phyloP scores from a whole-genome alignment of 2,329 filamentous ascomycete genomes.

The Penicillium sp. region DNA sequence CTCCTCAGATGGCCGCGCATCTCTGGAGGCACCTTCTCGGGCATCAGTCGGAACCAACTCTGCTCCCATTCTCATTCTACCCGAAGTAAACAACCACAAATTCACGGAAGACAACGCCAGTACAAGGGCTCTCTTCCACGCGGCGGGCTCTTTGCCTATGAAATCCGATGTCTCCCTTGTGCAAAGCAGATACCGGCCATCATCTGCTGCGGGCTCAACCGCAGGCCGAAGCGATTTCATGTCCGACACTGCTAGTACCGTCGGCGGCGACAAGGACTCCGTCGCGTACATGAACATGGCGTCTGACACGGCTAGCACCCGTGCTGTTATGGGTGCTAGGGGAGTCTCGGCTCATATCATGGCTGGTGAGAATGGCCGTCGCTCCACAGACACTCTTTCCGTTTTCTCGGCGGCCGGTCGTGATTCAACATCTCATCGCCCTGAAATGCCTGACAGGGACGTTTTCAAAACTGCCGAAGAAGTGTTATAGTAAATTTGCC shows the following conservation, averaged over 20 bases:
- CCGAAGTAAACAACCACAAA: constrained; percentile 30
- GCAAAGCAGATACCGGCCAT: constrained; percentile 19
- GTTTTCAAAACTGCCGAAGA: constrained; percentile 33
- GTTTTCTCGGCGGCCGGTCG: constrained; percentile 7
- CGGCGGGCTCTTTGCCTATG: constrained; percentile 26
- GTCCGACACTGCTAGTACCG: constrained; percentile 29
- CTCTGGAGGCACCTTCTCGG: constrained; percentile 13
- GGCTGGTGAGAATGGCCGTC: constrained; percentile 18
- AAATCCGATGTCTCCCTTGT: constrained; percentile 24
- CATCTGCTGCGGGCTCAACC: constrained; percentile 28
- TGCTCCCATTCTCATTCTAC: constrained; percentile 31
- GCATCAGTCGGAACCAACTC: constrained; percentile 18
- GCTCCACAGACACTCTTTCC: constrained; percentile 30
- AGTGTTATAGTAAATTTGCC: not conserved
- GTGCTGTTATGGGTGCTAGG: constrained; percentile 29
- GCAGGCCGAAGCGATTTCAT: constrained; percentile 33
- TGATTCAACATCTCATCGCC: constrained; percentile 18
- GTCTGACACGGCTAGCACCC: constrained; percentile 32
- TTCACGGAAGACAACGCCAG: constrained; percentile 35
- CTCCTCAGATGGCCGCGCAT: not conserved
- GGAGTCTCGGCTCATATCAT: constrained; percentile 29
- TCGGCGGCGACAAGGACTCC: constrained; percentile 30
- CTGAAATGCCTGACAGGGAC: constrained; percentile 32
- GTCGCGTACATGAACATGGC: constrained; percentile 18
- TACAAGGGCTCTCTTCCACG: constrained; percentile 35